phyloP scores from a whole-genome alignment of 2,329 filamentous ascomycete species.

The Bimuria novae-zelandiae region DNA sequence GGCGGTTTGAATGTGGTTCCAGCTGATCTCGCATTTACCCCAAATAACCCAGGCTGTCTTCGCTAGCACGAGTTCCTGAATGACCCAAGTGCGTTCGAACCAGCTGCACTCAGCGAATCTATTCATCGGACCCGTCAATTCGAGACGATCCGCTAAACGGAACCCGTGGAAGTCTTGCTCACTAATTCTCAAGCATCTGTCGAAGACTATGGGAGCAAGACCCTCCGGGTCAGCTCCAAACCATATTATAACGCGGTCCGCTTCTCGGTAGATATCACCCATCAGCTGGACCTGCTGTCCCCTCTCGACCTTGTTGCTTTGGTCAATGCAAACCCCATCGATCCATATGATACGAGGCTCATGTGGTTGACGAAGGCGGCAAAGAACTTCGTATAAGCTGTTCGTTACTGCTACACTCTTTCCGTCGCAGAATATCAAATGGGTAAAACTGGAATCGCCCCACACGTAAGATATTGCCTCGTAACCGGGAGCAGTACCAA shows the following conservation, averaged over 20 bases:
- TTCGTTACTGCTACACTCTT: conserved; percentile 5
- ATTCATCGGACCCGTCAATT: too few species aligned
- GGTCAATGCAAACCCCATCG: neutral
- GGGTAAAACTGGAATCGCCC: conserved; percentile 13
- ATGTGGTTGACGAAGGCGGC: neutral
- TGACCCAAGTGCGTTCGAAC: neutral
- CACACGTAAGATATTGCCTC: conserved; percentile 24
- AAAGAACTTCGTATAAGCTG: conserved; percentile 6
- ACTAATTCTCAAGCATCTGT: neutral
- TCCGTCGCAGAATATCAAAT: conserved; percentile 8
- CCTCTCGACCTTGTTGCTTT: neutral
- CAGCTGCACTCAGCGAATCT: neutral
- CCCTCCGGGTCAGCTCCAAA: neutral
- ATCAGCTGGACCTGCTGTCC: neutral
- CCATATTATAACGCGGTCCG: neutral
- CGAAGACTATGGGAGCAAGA: neutral
- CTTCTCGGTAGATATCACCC: neutral
- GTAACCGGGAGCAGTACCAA: neutral
- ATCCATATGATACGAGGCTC: neutral
- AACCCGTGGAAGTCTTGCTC: neutral
- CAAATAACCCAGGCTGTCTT: neutral
- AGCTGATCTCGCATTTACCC: neutral
- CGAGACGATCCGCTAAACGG: neutral
- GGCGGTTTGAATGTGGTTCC: neutral
- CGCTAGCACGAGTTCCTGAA: neutral